A percentile compares a stretch with the other conserved stretches of the same genome.
Conservation (phyloP, 768 basidiomycete genomes). For the Xerocomellus intermedius region DNA sequence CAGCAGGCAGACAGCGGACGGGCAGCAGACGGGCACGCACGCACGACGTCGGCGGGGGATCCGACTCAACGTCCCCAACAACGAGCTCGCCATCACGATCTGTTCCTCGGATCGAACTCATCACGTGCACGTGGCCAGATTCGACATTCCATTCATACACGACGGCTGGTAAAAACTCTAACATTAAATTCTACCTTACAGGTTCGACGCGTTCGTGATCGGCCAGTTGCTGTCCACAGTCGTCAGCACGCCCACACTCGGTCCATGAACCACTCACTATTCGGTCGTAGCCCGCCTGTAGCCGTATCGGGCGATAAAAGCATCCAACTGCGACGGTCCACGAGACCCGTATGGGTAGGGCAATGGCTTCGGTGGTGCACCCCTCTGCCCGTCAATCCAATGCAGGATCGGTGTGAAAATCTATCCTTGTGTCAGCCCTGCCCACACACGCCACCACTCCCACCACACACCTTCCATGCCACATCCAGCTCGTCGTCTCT, state of each 20-base stretch:
- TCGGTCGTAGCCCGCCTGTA: conserved; percentile 64
- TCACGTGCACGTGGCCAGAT: conserved; percentile 25
- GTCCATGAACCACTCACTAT: conserved; percentile 53
- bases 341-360: conserved; percentile 92
- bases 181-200: conserved; percentile 12
- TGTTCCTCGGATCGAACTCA: conserved; percentile 25
- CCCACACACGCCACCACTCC: neutral
- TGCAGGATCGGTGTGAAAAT: conserved; percentile 94
- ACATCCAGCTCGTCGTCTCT: conserved; percentile 95
- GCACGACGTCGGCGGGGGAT: conserved; percentile 29
- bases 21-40: conserved; percentile 9
- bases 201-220: conserved; percentile 22
- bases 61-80: conserved; percentile 21
- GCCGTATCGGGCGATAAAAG: conserved; percentile 72
- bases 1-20: conserved; percentile 14
- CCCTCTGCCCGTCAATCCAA: conserved; percentile 86
- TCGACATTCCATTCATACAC: neutral
- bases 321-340: conserved; percentile 83
- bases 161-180: neutral
- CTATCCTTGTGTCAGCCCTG: conserved; percentile 37
- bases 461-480: conserved; percentile 82
- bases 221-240: conserved; percentile 27
- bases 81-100: conserved; percentile 29
- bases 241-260: neutral
- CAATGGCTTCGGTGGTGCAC: conserved; percentile 64